Evolutionary conservation across 805 yeast species (phyloP).

Genomic region (Starmerella sp.): DNA sequence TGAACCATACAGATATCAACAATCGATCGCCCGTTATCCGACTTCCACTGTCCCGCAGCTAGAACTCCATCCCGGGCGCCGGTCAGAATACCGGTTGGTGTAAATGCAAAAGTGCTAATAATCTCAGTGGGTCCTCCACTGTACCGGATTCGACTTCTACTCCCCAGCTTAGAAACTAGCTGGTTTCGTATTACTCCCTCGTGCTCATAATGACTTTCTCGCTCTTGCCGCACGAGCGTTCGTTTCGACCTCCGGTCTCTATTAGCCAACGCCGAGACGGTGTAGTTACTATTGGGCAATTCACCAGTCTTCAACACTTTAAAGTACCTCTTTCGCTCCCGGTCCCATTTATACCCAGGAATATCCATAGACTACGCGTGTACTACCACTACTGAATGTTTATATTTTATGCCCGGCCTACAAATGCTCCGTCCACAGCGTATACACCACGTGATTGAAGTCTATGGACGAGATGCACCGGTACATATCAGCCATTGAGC

Average conservation of each 20-base stretch:
- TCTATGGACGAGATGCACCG: no score
- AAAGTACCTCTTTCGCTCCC: conserved; percentile 15
- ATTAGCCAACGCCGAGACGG: conserved; percentile 13
- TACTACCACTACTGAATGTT: no score
- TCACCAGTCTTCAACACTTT: conserved; percentile 15
- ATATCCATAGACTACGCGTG: conserved; percentile 6
- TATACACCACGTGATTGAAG: no score
- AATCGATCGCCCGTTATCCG: conserved; percentile 7
- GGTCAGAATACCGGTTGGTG: neutral
- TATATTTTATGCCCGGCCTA: no score
- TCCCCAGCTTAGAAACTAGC: neutral
- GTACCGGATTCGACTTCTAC: neutral
- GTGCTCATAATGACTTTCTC: neutral
- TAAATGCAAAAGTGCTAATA: neutral
- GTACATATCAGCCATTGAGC: no score
- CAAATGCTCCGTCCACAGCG: no score
- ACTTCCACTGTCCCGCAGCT: neutral
- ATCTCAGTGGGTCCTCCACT: neutral
- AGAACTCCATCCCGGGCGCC: conserved; percentile 13
- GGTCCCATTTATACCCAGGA: conserved; percentile 21
- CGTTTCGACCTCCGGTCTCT: conserved; percentile 1
- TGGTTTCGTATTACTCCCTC: neutral
- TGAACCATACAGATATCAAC: neutral
- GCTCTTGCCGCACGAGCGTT: neutral
- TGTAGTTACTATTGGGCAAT: conserved; percentile 13